Percentiles rank a stretch among this genome's conserved stretches.
Evolutionary conservation across 75 land plant genomes (phyloP).

Genomic region (Picea sitchensis): DNA sequence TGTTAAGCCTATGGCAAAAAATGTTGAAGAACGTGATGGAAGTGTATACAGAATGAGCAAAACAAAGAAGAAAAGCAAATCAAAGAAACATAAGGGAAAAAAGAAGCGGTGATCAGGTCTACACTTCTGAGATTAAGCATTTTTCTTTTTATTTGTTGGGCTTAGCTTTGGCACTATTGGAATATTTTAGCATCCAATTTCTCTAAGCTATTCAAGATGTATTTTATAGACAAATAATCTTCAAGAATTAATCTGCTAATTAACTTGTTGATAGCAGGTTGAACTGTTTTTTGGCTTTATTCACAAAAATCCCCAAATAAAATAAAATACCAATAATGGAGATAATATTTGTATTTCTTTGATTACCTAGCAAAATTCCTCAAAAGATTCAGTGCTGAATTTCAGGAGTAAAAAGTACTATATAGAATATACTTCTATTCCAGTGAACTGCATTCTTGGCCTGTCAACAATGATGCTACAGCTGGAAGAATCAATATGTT

Average conservation of each 20-base stretch:
- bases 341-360: too few species aligned
- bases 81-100: conserved; percentile 9
- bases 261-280: not conserved
- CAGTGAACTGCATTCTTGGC: too few species aligned
- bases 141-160: not conserved
- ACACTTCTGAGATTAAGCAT: not conserved
- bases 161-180: not conserved
- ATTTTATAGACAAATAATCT: not conserved
- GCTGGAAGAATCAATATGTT: too few species aligned
- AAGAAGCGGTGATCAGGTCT: not conserved
- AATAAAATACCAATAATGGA: too few species aligned
- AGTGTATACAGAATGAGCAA: not conserved
- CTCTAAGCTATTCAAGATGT: not conserved
- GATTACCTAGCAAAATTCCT: too few species aligned
- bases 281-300: too few species aligned
- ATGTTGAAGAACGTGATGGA: not conserved
- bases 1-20: not conserved
- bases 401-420: too few species aligned
- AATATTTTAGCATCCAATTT: not conserved
- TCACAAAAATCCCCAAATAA: too few species aligned
- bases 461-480: too few species aligned
- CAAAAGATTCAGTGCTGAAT: too few species aligned
- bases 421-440: too few species aligned
- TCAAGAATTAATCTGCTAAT: not conserved
- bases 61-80: not conserved